Evolutionary conservation across 2,329 filamentous ascomycete genomes (phyloP).

Genomic region (Neocucurbitaria cava): DNA sequence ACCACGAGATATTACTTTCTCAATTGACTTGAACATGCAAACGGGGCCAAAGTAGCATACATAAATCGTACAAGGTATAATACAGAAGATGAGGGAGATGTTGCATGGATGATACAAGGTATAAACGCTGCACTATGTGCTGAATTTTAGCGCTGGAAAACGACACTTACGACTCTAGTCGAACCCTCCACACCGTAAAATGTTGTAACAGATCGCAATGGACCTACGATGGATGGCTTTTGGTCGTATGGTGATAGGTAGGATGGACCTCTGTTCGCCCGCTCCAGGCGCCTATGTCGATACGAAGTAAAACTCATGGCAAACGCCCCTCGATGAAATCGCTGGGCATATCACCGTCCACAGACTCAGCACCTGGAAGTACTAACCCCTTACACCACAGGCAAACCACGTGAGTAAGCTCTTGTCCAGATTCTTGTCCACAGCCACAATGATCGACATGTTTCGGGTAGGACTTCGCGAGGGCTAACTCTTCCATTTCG

Average conservation of each 20-base stretch:
- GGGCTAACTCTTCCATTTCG: conserved; percentile 13
- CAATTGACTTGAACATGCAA: not conserved
- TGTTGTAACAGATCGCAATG: not conserved
- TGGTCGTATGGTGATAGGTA: not conserved
- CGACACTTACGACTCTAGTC: not conserved
- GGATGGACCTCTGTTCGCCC: not conserved
- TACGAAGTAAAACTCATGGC: not conserved
- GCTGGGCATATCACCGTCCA: not conserved
- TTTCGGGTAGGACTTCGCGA: conserved; percentile 2
- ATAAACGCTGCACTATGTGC: not conserved
- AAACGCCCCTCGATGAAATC: not conserved
- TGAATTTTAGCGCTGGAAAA: not conserved
- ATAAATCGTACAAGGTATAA: not conserved
- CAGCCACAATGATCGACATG: conserved; percentile 13
- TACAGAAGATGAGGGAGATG: not conserved
- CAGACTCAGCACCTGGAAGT: not conserved
- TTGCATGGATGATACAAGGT: not conserved
- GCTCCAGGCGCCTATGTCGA: not conserved
- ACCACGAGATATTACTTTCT: too few species aligned
- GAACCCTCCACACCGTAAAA: not conserved
- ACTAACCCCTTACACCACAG: conserved; percentile 26
- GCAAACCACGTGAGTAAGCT: conserved; percentile 10
- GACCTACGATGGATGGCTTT: not conserved
- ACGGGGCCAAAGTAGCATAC: not conserved
- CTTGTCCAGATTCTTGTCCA: conserved; percentile 12